Conservation (phyloP, 176 grass and related monocot species). For the Raddia distichophylla region DNA sequence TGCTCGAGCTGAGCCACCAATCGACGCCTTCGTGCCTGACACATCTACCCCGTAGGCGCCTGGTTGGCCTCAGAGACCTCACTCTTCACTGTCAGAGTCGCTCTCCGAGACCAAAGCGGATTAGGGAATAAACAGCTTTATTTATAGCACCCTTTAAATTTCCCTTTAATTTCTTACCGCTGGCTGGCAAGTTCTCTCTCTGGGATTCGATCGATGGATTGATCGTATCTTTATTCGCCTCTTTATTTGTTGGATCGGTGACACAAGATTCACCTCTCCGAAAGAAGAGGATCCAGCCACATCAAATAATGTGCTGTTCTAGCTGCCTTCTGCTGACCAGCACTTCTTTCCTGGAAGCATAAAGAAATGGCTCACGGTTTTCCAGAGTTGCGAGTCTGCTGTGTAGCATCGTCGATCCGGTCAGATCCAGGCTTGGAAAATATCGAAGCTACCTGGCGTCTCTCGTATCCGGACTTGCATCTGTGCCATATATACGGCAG, state of each 20-base stretch:
- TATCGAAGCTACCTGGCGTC: too few species aligned
- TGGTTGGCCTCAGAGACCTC: background rate
- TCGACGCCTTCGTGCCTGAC: background rate
- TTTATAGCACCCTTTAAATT: too few species aligned
- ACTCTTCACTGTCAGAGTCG: background rate
- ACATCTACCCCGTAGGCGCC: background rate
- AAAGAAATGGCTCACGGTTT: constrained; percentile 17
- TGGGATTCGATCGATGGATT: background rate
- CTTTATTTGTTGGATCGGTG: background rate
- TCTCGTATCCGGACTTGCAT: too few species aligned
- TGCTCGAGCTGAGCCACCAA: background rate
- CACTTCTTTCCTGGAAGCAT: constrained; percentile 13
- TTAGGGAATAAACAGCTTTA: background rate
- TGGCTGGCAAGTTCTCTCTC: background rate
- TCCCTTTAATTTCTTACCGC: background rate
- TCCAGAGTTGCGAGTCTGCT: background rate
- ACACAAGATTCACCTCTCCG: background rate
- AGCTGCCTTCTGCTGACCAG: background rate
- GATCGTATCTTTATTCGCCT: background rate
- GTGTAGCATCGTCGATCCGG: too few species aligned
- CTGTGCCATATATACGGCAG: too few species aligned
- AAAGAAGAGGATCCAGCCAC: background rate
- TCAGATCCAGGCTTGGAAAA: too few species aligned
- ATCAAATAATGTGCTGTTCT: background rate
- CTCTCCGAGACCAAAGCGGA: background rate